Conservation (phyloP, 345 rosid genomes). For the Arabis alpina region DNA sequence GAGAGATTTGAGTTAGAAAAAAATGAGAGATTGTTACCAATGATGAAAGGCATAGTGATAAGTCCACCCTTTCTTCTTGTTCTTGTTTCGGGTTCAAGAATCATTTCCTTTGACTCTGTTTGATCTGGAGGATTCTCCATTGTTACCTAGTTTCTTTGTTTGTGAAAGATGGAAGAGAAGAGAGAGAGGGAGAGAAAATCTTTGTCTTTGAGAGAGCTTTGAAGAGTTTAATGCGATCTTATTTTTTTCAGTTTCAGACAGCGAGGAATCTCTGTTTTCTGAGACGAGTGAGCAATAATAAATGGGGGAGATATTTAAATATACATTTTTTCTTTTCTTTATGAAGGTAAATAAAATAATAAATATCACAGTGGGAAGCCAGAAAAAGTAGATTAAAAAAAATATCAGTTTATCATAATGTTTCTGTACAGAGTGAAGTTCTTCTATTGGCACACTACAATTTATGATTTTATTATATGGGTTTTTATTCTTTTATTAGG, state of each 20-base stretch:
- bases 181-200: conserved; percentile 29
- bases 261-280: conserved; percentile 52
- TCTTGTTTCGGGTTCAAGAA: conserved; percentile 32
- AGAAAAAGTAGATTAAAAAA: neutral
- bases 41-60: conserved; percentile 79
- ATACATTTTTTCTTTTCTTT: neutral
- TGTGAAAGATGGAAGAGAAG: neutral
- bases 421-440: neutral
- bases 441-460: neutral
- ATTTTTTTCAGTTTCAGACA: conserved; percentile 41
- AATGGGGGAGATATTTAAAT: conserved; percentile 38
- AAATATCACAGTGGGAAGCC: neutral
- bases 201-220: conserved; percentile 42
- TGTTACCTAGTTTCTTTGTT: neutral
- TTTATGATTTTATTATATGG: neutral
- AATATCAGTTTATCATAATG: neutral
- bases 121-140: conserved; percentile 54
- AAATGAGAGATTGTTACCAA: conserved; percentile 47
- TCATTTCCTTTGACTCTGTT: conserved; percentile 40
- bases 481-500: conserved; percentile 7
- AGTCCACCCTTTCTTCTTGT: conserved; percentile 60
- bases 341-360: conserved; percentile 7
- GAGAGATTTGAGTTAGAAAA: neutral
- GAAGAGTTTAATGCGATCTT: conserved; percentile 40
- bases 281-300: conserved; percentile 45